Base-by-base conservation (phyloP, 163 green algal species). In the Chloroidium sp. region DNA sequence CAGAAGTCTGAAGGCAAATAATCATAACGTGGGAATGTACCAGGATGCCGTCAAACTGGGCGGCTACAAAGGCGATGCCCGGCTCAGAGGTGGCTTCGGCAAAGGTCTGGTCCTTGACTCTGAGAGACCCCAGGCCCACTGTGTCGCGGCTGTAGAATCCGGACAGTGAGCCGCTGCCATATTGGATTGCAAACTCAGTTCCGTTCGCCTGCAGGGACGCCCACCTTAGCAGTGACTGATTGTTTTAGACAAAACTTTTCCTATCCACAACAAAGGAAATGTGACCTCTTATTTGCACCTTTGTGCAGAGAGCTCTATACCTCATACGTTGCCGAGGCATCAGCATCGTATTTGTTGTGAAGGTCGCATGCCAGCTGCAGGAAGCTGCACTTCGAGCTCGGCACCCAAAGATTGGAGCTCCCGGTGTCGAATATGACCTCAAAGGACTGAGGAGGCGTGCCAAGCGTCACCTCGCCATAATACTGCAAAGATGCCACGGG, bases 1-100 rank as follows among this genome's bases (percentile, higher is more conserved):
- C 14, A 77, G 8, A 8, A 77, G 10, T 10, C 57, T 36, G 36
- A 36, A 36, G 36, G 36, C 36, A 36, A 36, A 36, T 36, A 36
- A 36, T 36, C 36, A 77, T 6, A 10, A 72, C 6, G 64, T 6
- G 64, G 64, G 4, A 6, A 6, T 57, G 85, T 87, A 95, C 93
- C 87, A 99, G 83, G 83, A 99, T 98, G 78, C 97, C 97, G 80
- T 99, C 97, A 86, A 99, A 99, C 83, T 97, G 96, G 74, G 94
- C 95, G 8, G 93, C 90, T 69, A 99, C 89, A 85, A 99, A 99
- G 4, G 95, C 89, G 10, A 99, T 86, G 64, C 93, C 93, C 2
- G 97, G 97, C 90, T 99, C 96, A 79, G 93, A 92, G n/a, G 94
- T 88, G 1, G 97, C 95, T 88, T 98, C 95, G 2, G 93, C 95